Evolutionary conservation across 2,329 filamentous ascomycete species (phyloP), one percentile per base, ranked within the genome.

Genomic region (Harringtonia aguacate): DNA sequence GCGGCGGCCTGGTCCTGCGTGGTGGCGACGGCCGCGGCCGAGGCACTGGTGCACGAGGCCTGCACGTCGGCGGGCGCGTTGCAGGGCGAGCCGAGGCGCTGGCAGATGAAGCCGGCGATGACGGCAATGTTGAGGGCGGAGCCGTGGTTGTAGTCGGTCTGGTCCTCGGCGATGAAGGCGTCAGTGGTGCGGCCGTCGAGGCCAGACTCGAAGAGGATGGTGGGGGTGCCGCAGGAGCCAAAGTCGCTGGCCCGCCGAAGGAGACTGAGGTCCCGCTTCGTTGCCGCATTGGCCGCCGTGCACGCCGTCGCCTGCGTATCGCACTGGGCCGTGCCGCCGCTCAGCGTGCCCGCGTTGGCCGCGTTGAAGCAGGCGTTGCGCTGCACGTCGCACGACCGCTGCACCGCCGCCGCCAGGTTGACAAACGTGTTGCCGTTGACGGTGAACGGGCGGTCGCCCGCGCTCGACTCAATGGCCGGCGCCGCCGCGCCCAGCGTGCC

Each of bases 61-160:
- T 53, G 47, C n/a, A 49, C 52, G 24, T 50, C 55, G n/a, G 53
- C 53, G 5, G 53, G 42, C 2, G 61, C 62, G 21, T 60, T 56
- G 49, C 62, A 65, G 13, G 55, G 47, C 37, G 48, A 60, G 22
- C 51, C 48, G 14, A 69, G 55, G 46, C 65, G 65, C 43, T 60
- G 54, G 58, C 68, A 72, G 56, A 72, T 69, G 56, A 73, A 72
- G 36, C 58, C 55, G 13, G 68, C 61, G 49, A 72, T 68, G 53
- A 71, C 59, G 35, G 55, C 60, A 52, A 72, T 70, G 53, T 65
- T 65, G 34, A 64, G 55, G 8, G 67, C 67, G 7, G 64, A 67
- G 43, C 68, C 67, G 52, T 72, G 69, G 53, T 61, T 63, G 56
- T 67, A 72, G 49, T 60, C 59, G 27, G 49, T 50, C 46, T 61